Base-by-base conservation (phyloP, 768 basidiomycete species). In the Xerocomellus amylosporus region DNA sequence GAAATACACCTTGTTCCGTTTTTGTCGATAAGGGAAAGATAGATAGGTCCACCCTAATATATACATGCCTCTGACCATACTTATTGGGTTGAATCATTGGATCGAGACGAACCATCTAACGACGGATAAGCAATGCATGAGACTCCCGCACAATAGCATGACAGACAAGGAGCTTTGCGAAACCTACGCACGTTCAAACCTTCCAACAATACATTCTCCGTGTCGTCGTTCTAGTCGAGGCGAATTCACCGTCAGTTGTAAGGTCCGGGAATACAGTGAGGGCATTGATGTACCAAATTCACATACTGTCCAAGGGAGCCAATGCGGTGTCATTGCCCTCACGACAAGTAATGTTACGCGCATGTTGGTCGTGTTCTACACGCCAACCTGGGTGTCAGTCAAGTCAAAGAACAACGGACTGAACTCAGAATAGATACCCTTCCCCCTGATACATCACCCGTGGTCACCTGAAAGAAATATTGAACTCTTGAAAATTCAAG, bases 401-500 rank as follows among this genome's bases (percentile, higher is more conserved):
- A 26, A 19, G 28, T 40, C 28, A 17, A 37, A 39, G 17, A 10
- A 34, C 24, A 36, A 19, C 15, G 19, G 28, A n/a, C 26, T 12
- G 13, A 19, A 19, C 40, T 36, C 17, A 13, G 7, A 31, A 20
- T n/a, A 40, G 45, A 40, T 20, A 66, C 79, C 26, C 60, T 83
- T 81, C 8, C 82, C 82, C 71, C 85, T 83, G 70, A 84, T 80
- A 8, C 83, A 60, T 84, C 84, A 17, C 83, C 82, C 50, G 77
- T 80, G n/a, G 82, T 84, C 17, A 84, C 64, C 69, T 68, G 46
- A 17, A 28, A 15, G 34, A 20, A 36, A 58, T 36, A 28, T 33
- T 24, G 19, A 12, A 17, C 4, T 17, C 38, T 7, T 28, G 13
- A 33, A n/a, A 42, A 47, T 4, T 45, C 31, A 17, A 56, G 67